phyloP scores from a whole-genome alignment of 805 yeast genomes.

The Nakazawaea siamensis region DNA sequence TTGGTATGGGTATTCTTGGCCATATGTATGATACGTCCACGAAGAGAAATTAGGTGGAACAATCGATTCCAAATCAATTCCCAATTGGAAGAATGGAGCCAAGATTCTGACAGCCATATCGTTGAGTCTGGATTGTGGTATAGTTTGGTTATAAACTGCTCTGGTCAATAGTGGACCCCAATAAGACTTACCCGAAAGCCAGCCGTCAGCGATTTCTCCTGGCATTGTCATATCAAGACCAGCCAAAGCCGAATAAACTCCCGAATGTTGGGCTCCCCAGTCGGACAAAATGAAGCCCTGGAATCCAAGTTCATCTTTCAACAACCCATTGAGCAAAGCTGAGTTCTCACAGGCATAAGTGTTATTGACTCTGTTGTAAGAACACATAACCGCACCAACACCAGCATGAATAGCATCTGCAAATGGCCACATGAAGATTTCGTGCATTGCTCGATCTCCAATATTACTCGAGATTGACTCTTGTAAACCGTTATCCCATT shows the following conservation, averaged over 20 bases:
- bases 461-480: constrained; percentile 42
- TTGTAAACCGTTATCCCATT: constrained; percentile 42
- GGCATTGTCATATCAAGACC: constrained; percentile 65
- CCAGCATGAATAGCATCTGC: constrained; percentile 54
- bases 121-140: constrained; percentile 42
- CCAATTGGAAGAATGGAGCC: constrained; percentile 43
- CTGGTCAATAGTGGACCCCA: constrained; percentile 53
- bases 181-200: constrained; percentile 44
- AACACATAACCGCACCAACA: constrained; percentile 50
- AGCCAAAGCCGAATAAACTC: constrained; percentile 44
- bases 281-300: constrained; percentile 58
- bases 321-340: constrained; percentile 39
- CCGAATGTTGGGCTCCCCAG: constrained; percentile 55
- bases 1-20: constrained; percentile 45
- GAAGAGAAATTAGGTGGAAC: constrained; percentile 46
- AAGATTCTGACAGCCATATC: constrained; percentile 55
- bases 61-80: constrained; percentile 30
- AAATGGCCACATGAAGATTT: constrained; percentile 54
- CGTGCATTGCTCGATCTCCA: constrained; percentile 54
- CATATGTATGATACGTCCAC: constrained; percentile 49
- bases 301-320: constrained; percentile 54
- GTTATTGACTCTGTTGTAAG: constrained; percentile 47
- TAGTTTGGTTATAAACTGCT: constrained; percentile 45
- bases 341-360: constrained; percentile 54
- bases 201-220: constrained; percentile 43